Conservation (phyloP, 1,284 basidiomycete species). For the Blastosporella zonata region DNA sequence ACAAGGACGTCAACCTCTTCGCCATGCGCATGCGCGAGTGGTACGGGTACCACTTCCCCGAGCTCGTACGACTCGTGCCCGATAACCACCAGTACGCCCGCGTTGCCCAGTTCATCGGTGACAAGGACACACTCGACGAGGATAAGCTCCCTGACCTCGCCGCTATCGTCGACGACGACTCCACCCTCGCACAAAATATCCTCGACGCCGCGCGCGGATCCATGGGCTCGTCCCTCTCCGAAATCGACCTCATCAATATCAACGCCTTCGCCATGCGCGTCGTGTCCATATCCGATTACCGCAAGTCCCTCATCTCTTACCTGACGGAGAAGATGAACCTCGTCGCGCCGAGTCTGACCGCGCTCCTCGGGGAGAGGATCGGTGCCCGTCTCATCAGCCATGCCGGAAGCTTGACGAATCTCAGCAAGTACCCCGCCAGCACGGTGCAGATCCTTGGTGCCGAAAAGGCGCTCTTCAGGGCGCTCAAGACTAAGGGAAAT, state of each 20-base stretch:
- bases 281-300: slow-evolving; percentile 90
- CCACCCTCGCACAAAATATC: slow-evolving; percentile 88
- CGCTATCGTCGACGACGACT: slow-evolving; percentile 83
- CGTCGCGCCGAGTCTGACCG: slow-evolving; percentile 94
- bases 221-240: slow-evolving; percentile 93
- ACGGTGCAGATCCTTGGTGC: slow-evolving; percentile 98
- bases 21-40: slow-evolving; percentile 98
- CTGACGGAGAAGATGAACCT: slow-evolving; percentile 97
- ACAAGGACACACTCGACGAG: slow-evolving; percentile 80
- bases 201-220: slow-evolving; percentile 92
- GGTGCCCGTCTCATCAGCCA: slow-evolving; percentile 95
- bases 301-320: slow-evolving; percentile 88
- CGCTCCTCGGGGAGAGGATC: slow-evolving; percentile 93
- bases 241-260: slow-evolving; percentile 97
- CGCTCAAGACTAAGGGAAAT: slow-evolving; percentile 98
- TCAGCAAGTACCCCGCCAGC: slow-evolving; percentile 98
- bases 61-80: slow-evolving; percentile 91
- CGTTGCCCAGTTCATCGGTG: slow-evolving; percentile 84
- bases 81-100: slow-evolving; percentile 97
- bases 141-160: slow-evolving; percentile 82
- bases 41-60: slow-evolving; percentile 99
- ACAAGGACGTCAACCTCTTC: slow-evolving; percentile 99
- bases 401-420: slow-evolving; percentile 94
- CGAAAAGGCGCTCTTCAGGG: slow-evolving; percentile 97
- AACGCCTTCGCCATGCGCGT: slow-evolving; percentile 90